Base-by-base conservation (phyloP, 176 grass and related monocot genomes). In the Carex pumila region DNA sequence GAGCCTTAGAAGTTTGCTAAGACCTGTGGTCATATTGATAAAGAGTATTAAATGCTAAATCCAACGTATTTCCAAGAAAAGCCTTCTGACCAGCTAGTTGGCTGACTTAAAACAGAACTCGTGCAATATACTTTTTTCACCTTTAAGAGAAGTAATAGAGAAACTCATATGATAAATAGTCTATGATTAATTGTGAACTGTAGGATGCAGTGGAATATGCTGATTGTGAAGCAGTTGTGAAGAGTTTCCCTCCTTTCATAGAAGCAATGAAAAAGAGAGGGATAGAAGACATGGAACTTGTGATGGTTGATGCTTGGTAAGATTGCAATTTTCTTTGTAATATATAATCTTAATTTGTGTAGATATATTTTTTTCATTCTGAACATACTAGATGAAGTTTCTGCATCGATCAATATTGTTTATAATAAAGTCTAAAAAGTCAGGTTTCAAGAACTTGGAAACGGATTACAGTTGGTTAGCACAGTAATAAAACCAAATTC, bases 271-370 rank as follows among this genome's bases (percentile, higher is more conserved):
- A 91, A 82, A 95, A 87, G 92, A 95, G 97, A 89, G 97, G 97
- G 21, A 92, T 99, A 25, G 97, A 99, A 56, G 97, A 99, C 71
- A 99, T 99, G 97, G 97, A 99, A 63, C 97, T 99, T 80, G 93
- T 99, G 50, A 99, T 99, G 97, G 97, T 99, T 67, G 97, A 99
- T 91, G 93, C 93, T 61, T 99, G 97, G 97, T 99, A 91, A 89
- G 87, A 30, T 81, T 41, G 47, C 61, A 82, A 21, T 14, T n/a
- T 72, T 34, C 37, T 55, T 18, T 67, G 22, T 10, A 32, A 31
- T 29, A 83, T 31, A 65, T 82, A 25, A 15, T 77, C 25, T 55
- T 56, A 77, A 56, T 56, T 31, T 32, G 2, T 52, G 70, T 55
- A 32, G 37, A 39, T 9, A 31, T 12, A 47, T 31, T 0, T 54